A percentile compares a stretch with the other conserved stretches of the same genome.
Evolutionary conservation across 1,139 yeast species (phyloP).

Genomic region (Torulaspora pretoriensis): DNA sequence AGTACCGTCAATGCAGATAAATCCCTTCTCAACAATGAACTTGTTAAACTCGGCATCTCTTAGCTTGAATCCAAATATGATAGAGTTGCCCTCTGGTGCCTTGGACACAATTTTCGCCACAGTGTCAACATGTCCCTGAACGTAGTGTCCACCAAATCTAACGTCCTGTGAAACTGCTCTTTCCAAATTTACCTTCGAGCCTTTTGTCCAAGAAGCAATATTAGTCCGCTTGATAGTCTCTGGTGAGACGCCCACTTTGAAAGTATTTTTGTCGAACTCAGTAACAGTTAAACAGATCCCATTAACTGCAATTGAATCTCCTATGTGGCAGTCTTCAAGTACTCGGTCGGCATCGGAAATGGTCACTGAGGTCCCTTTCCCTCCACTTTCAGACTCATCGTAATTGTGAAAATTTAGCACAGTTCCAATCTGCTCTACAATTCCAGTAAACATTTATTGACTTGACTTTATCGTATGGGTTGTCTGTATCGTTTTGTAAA

Average conservation of each 20-base stretch:
- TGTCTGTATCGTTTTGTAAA: not conserved
- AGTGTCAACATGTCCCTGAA: constrained; percentile 96
- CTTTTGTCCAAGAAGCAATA: constrained; percentile 50
- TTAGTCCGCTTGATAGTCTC: constrained; percentile 85
- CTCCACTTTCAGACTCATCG: constrained; percentile 62
- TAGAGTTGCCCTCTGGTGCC: constrained; percentile 69
- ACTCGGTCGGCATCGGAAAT: constrained; percentile 61
- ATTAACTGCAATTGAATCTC: constrained; percentile 87
- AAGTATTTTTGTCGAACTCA: constrained; percentile 54
- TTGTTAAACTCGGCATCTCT: constrained; percentile 57
- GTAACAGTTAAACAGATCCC: constrained; percentile 95
- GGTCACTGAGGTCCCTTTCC: constrained; percentile 71
- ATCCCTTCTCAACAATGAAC: constrained; percentile 90
- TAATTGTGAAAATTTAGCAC: constrained; percentile 35
- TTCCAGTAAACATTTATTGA: constrained; percentile 85
- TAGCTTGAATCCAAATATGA: constrained; percentile 68
- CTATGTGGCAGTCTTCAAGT: constrained; percentile 76
- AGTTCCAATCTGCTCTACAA: constrained; percentile 77
- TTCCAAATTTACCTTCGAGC: constrained; percentile 76
- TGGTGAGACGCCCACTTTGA: constrained; percentile 90
- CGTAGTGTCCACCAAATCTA: constrained; percentile 94
- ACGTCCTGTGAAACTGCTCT: constrained; percentile 79
- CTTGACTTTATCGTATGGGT: not conserved
- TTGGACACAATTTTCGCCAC: constrained; percentile 60
- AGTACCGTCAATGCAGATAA: constrained; percentile 87